These are phyloP conservation scores for Xylariomycetidae sp. DNA, from an alignment of 2,329 filamentous ascomycete species.

Conservation along the genomic window DNA sequence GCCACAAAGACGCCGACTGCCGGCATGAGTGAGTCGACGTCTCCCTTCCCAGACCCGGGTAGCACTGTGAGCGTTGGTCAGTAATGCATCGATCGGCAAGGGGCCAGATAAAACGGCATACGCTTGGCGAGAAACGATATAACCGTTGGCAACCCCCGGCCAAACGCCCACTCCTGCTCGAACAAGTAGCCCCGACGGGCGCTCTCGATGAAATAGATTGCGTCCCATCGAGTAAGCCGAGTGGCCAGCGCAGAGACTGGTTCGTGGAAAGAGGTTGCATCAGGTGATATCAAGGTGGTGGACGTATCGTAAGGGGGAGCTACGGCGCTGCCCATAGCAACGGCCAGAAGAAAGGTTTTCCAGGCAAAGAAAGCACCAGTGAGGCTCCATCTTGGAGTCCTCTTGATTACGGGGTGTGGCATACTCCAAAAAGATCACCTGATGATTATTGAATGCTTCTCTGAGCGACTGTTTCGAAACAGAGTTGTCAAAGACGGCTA, in stretches of 20 bases:
- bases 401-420: too few relatives aligned
- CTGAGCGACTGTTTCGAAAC: too few relatives aligned
- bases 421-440: too few relatives aligned
- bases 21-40: constrained; percentile 32
- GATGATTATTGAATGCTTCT: too few relatives aligned
- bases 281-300: constrained; percentile 49
- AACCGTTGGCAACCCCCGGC: constrained; percentile 40
- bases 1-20: constrained; percentile 63
- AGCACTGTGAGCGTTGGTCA: too few relatives aligned
- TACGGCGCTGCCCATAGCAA: constrained; percentile 49
- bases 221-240: constrained; percentile 74
- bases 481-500: too few relatives aligned
- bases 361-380: constrained; percentile 51
- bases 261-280: constrained; percentile 26
- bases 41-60: too few relatives aligned
- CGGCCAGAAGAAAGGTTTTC: constrained; percentile 62
- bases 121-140: constrained; percentile 33
- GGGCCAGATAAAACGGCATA: constrained; percentile 19
- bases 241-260: constrained; percentile 37
- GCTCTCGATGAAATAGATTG: constrained; percentile 66
- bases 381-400: too few relatives aligned
- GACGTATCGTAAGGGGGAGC: constrained; percentile 77
- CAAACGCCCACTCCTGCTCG: constrained; percentile 87
- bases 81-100: too few relatives aligned
- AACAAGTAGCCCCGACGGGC: constrained; percentile 62